A percentile compares a stretch with the other conserved stretches of the same genome.
These are phyloP conservation scores for Candida sanyiensis DNA, from an alignment of 805 yeast genomes.

Conservation along the genomic window DNA sequence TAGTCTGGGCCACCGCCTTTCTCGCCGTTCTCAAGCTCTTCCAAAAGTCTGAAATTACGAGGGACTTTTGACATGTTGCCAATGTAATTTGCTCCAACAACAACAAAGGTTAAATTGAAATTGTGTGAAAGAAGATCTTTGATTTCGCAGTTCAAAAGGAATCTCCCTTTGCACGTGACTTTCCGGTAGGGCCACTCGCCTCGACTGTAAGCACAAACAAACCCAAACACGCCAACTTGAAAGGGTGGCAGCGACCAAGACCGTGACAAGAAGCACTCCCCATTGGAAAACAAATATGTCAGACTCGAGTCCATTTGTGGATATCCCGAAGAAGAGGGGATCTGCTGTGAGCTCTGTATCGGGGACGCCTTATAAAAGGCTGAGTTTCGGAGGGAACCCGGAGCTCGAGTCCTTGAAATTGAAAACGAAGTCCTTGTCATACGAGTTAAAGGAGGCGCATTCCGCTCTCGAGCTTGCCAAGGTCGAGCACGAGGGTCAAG, in stretches of 20 bases:
- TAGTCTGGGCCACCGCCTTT: conserved; percentile 96
- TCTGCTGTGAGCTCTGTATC: conserved; percentile 15
- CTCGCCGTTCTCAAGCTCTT: conserved; percentile 96
- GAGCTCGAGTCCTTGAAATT: conserved; percentile 3
- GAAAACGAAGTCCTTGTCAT: conserved; percentile 29
- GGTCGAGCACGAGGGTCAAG: conserved; percentile 27
- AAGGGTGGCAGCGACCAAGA: not conserved
- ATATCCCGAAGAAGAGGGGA: conserved; percentile 23
- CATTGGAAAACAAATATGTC: conserved; percentile 6
- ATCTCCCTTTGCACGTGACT: conserved; percentile 2
- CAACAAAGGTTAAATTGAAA: too few relatives aligned
- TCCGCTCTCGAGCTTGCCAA: conserved; percentile 34
- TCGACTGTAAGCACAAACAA: not conserved
- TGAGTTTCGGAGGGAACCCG: conserved; percentile 4
- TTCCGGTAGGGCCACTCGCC: not conserved
- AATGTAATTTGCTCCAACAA: too few relatives aligned
- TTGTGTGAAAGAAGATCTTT: too few relatives aligned
- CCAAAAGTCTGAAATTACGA: conserved; percentile 88
- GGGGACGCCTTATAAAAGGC: conserved; percentile 11
- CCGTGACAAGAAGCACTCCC: not conserved
- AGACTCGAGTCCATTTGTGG: conserved; percentile 33
- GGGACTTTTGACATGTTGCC: conserved; percentile 63
- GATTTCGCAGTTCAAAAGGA: too few relatives aligned
- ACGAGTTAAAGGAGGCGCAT: conserved; percentile 32
- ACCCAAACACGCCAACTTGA: not conserved